phyloP scores from a whole-genome alignment of 495 filamentous ascomycete genomes.

The Geoglossum glabrum region DNA sequence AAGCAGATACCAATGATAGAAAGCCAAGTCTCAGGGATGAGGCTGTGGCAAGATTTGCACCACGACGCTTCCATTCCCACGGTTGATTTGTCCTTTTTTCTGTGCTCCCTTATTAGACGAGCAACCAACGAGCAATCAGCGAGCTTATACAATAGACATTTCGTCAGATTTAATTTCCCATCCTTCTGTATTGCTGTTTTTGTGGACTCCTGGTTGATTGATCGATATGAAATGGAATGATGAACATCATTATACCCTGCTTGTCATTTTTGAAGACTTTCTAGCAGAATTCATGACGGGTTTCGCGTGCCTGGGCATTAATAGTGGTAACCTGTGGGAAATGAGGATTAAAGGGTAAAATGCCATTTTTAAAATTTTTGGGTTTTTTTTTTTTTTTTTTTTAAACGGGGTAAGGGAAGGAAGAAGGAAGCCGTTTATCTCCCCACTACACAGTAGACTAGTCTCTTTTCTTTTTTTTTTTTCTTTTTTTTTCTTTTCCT shows the following conservation, averaged over 20 bases:
- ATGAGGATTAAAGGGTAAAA: too few species aligned
- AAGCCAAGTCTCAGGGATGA: neutral
- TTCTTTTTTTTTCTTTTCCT: too few species aligned
- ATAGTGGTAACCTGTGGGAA: neutral
- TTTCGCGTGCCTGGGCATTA: neutral
- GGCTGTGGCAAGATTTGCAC: neutral
- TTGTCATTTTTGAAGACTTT: neutral
- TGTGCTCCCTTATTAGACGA: neutral
- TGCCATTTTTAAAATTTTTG: too few species aligned
- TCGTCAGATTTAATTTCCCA: neutral
- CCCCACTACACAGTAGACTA: too few species aligned
- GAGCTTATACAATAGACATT: neutral
- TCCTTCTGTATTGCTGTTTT: neutral
- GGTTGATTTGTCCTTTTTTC: neutral
- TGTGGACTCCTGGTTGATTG: neutral
- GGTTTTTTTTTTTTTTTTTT: too few species aligned
- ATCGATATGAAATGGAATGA: constrained; percentile 2
- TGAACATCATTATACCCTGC: neutral
- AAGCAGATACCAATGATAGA: neutral
- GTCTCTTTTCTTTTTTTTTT: too few species aligned
- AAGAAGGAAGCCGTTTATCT: too few species aligned
- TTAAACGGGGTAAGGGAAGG: too few species aligned
- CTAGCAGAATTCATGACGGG: neutral
- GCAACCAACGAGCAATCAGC: neutral
- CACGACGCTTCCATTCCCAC: neutral